Evolutionary conservation across 495 filamentous ascomycete genomes (phyloP), one percentile per base, ranked within the genome.

Genomic region (Aspergillus saccharolyticus): DNA sequence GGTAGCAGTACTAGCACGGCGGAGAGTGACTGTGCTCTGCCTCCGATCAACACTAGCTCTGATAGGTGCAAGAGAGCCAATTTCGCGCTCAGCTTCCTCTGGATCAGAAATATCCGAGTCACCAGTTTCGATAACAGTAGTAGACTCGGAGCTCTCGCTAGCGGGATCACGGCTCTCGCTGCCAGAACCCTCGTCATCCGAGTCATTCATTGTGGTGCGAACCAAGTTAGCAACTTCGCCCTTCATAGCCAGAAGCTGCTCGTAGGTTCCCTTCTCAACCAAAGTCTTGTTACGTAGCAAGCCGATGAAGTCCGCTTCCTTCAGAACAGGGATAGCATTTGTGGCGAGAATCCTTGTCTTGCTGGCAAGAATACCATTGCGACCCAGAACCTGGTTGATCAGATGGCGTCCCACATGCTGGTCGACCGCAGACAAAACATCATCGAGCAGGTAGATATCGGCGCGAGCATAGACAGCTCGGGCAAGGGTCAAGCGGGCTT

Each of bases 301-400:
- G 33, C 81, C 87, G 61, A 99, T 91, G 64, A 85, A 91, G 68
- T 97, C 87, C 0, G 89, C 85, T 66, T 96, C 89, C 63, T 86
- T 83, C 48, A 99, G 77, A 19, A 99, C 89, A 10, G 94, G 86
- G 62, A 97, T 97, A 0, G 95, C 90, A 66, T 99, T 99, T 5
- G 95, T 97, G 19, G 94, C 95, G 50, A 99, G 79, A 48, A 99
- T 89, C 64, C 92, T 85, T 12, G 94, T 96, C 70, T 97, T 99
- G 42, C 86, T 81, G 45, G 72, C 80, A 28, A 99, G 80, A 17
- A 99, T 80, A 55, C 95, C 95, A 50, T 85, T 87, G 6, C 84
- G 75, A 10, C 95, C 94, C 43, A 99, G 82, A 9, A 99, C 95
- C 60, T 89, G 87, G 67, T 97, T 86, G 62, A 97, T 97, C 44